Evolutionary conservation across 2,329 filamentous ascomycete species (phyloP).

Genomic region (Stylonectria norvegica): DNA sequence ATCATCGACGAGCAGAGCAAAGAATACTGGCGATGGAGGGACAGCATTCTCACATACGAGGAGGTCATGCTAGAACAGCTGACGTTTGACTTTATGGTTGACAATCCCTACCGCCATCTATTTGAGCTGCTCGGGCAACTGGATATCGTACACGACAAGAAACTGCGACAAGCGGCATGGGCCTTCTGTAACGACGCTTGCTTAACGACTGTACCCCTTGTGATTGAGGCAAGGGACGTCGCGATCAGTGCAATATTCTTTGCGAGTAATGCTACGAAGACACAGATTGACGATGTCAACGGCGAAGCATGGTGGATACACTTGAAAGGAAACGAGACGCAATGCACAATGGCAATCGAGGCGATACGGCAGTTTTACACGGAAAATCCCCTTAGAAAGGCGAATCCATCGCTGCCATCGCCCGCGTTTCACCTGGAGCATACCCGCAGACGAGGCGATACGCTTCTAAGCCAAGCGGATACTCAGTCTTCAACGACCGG

Average conservation of each 20-base stretch:
- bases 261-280: slow-evolving; percentile 69
- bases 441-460: slow-evolving; percentile 50
- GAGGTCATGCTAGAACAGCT: slow-evolving; percentile 87
- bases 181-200: slow-evolving; percentile 90
- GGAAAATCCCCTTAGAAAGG: slow-evolving; percentile 60
- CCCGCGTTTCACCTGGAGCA: slow-evolving; percentile 55
- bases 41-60: slow-evolving; percentile 88
- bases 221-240: slow-evolving; percentile 75
- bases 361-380: slow-evolving; percentile 68
- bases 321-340: slow-evolving; percentile 66
- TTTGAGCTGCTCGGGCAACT: slow-evolving; percentile 77
- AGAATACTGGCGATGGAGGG: slow-evolving; percentile 97
- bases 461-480: slow-evolving; percentile 39
- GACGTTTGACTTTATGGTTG: slow-evolving; percentile 89
- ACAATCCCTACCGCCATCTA: slow-evolving; percentile 81
- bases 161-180: slow-evolving; percentile 82
- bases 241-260: slow-evolving; percentile 86
- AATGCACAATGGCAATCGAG: slow-evolving; percentile 70
- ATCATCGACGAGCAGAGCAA: slow-evolving; percentile 95
- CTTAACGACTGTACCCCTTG: slow-evolving; percentile 77
- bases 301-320: slow-evolving; percentile 86
- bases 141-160: slow-evolving; percentile 73
- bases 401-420: slow-evolving; percentile 51
- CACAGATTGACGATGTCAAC: slow-evolving; percentile 72
- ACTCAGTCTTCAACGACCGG: slow-evolving; percentile 46